Evolutionary conservation across 2,329 filamentous ascomycete species (phyloP).

Genomic region (Cladosporium oxysporum): DNA sequence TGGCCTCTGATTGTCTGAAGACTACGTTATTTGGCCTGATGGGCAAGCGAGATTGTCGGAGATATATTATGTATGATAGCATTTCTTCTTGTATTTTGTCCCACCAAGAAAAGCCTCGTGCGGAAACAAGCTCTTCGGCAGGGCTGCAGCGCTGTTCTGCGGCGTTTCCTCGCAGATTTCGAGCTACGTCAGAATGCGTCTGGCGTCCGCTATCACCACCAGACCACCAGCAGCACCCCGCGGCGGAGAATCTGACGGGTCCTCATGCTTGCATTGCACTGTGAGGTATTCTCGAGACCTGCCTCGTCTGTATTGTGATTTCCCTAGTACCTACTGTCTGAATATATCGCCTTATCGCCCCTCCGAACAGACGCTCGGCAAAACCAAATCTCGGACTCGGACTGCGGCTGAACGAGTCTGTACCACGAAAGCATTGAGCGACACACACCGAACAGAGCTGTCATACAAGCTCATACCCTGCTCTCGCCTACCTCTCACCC

Average conservation of each 20-base stretch:
- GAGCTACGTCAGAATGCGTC: not conserved
- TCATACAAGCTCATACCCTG: constrained; percentile 3
- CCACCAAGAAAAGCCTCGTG: not conserved
- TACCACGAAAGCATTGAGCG: constrained; percentile 15
- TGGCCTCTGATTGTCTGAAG: not conserved
- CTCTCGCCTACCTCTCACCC: not conserved
- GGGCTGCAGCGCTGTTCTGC: constrained; percentile 2
- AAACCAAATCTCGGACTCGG: not conserved
- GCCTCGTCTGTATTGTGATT: not conserved
- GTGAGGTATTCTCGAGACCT: not conserved
- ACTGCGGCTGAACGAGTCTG: constrained; percentile 17
- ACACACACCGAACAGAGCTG: not conserved
- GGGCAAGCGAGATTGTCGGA: not conserved
- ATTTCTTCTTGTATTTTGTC: not conserved
- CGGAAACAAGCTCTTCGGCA: constrained; percentile 6
- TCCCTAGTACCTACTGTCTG: not conserved
- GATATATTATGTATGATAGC: not conserved
- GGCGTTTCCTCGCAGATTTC: constrained; percentile 3
- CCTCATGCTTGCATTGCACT: constrained; percentile 2
- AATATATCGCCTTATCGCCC: not conserved
- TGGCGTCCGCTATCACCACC: not conserved
- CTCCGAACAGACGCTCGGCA: not conserved
- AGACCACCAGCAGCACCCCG: not conserved
- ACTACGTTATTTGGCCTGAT: not conserved
- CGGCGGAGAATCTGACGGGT: not conserved